These are phyloP conservation scores for Sanghuangporus baumii DNA, from an alignment of 1,284 basidiomycete species.

Conservation along the genomic window DNA sequence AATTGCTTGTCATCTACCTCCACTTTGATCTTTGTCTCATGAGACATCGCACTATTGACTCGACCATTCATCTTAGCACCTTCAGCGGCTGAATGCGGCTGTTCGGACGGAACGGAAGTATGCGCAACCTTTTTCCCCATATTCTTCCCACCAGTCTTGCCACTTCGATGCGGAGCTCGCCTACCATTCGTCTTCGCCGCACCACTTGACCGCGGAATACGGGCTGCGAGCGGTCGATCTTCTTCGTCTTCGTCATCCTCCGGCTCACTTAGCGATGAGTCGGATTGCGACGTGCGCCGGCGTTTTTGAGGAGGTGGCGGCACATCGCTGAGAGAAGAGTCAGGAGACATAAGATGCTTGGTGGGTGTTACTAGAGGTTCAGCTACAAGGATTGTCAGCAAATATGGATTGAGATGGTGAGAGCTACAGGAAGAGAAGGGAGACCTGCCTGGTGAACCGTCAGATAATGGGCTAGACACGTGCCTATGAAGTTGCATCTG, in stretches of 20 bases:
- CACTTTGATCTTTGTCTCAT: slow-evolving; percentile 65
- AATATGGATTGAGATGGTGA: background rate
- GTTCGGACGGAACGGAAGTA: slow-evolving; percentile 34
- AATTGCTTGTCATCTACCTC: slow-evolving; percentile 72
- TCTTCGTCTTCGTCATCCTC: slow-evolving; percentile 49
- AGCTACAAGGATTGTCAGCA: slow-evolving; percentile 1
- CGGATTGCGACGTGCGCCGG: slow-evolving; percentile 33
- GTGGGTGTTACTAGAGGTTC: slow-evolving; percentile 28
- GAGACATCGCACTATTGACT: slow-evolving; percentile 38
- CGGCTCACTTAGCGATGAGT: slow-evolving; percentile 39
- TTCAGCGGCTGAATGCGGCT: slow-evolving; percentile 15
- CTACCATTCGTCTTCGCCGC: slow-evolving; percentile 17
- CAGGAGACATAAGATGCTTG: slow-evolving; percentile 43
- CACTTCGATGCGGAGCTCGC: slow-evolving; percentile 21
- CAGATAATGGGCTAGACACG: slow-evolving; percentile 32
- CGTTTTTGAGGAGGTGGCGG: slow-evolving; percentile 45
- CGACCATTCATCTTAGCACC: slow-evolving; percentile 37
- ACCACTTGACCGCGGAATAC: slow-evolving; percentile 30
- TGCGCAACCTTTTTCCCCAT: slow-evolving; percentile 57
- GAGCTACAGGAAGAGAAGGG: slow-evolving; percentile 1
- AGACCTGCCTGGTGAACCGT: slow-evolving; percentile 29
- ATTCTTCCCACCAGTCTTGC: slow-evolving; percentile 51
- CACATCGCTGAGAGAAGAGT: slow-evolving; percentile 52
- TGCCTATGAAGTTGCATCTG: slow-evolving; percentile 58
- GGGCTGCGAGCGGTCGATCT: slow-evolving; percentile 56